These are phyloP conservation scores for Camillea tinctor DNA, from an alignment of 2,329 filamentous ascomycete genomes.

Conservation along the genomic window DNA sequence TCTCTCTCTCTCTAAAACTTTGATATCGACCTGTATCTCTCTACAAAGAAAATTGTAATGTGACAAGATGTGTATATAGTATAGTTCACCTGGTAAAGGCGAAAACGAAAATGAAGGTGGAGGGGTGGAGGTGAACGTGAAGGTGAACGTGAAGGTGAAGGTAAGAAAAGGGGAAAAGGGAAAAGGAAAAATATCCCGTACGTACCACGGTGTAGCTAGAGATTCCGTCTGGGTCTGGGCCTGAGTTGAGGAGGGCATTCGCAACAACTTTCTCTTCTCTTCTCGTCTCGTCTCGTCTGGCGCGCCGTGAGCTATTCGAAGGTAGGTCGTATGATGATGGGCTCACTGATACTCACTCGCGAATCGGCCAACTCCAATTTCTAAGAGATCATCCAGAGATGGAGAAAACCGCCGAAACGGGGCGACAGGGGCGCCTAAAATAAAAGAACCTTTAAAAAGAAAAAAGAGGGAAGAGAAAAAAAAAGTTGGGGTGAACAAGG, in stretches of 20 bases:
- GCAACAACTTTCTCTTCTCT: too few relatives aligned
- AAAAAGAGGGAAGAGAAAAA: neutral
- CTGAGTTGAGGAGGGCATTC: slow-evolving; percentile 35
- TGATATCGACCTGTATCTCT: neutral
- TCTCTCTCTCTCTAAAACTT: neutral
- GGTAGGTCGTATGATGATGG: slow-evolving; percentile 8
- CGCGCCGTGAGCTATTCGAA: slow-evolving; percentile 1
- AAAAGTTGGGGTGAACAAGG: too few relatives aligned
- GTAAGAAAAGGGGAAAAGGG: neutral
- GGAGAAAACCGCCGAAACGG: slow-evolving; percentile 31
- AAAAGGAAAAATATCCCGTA: neutral
- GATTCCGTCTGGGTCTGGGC: slow-evolving; percentile 27
- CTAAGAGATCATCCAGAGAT: slow-evolving; percentile 23
- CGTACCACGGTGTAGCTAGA: slow-evolving; percentile 35
- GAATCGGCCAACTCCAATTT: slow-evolving; percentile 14
- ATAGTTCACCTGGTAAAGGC: too few relatives aligned
- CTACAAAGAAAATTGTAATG: neutral
- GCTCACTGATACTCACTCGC: slow-evolving; percentile 10
- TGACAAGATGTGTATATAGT: neutral
- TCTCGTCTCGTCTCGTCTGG: slow-evolving; percentile 11
- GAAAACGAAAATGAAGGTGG: too few relatives aligned
- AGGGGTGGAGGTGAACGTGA: neutral
- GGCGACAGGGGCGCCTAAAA: slow-evolving; percentile 9
- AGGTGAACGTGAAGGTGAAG: neutral
- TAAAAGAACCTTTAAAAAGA: neutral